Evolutionary conservation across 768 basidiomycete genomes (phyloP), one percentile per base, ranked within the genome.

Genomic region (Naganishia vaughanmartiniae): DNA sequence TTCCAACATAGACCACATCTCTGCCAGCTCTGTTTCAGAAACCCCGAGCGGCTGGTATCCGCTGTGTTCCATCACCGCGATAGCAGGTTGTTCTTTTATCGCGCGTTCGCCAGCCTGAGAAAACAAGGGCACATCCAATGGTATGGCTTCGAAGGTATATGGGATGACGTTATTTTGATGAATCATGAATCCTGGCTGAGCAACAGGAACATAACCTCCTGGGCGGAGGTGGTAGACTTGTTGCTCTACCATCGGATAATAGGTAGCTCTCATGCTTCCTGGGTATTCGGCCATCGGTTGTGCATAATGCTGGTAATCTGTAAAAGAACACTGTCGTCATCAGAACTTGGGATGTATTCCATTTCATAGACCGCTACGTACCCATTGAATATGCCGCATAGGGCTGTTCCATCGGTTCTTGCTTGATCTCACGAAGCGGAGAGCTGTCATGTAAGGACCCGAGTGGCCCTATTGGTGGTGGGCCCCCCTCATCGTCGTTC

Each of bases 1-100:
- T 33, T 75, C 72, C 28, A 73, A 46, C 39, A 72, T 17, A 46
- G 74, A 72, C 76, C 76, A 76, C 69, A 76, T 65, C 26, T 73
- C 76, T 26, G 72, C 73, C 53, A 75, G 39, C n/a, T 76, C 73
- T 31, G 69, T 69, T 53, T 74, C 74, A 24, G 69, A 66, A 17
- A 60, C 60, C 2, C 70, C 74, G 7, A 69, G 67, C 24, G 57
- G 55, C 28, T 56, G 66, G 9, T 46, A 56, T n/a, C 65, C 57
- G 48, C 60, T 60, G 55, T 26, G 30, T 10, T 46, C 19, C 48
- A 51, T 66, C 3, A 66, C 46, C n/a, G 65, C 53, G 17, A 39
- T 28, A 19, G 46, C 53, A 5, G 51, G 66, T 17, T 55, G 51
- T 21, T 54, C 24, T 26, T 36, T 33, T 26, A 24, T 55, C 0